These are phyloP conservation scores for Talaromyces sp. DNA, from an alignment of 2,329 filamentous ascomycete species.

Conservation along the genomic window DNA sequence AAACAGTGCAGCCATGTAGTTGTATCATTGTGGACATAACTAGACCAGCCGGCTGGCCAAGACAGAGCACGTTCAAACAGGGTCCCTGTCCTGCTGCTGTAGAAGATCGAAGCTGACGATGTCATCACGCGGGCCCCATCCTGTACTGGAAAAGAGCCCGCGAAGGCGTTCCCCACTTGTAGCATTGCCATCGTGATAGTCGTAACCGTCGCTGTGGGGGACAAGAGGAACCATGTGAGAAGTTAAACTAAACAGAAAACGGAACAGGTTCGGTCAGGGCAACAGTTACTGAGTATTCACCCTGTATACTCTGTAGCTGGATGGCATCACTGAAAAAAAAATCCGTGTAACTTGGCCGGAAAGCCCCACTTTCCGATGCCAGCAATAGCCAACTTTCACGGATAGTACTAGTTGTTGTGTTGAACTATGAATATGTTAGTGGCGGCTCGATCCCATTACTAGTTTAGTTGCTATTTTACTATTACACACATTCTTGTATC, in stretches of 20 bases:
- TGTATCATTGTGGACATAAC: not conserved
- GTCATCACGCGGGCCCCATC: not conserved
- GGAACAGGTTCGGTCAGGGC: too few species aligned
- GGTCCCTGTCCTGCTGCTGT: too few species aligned
- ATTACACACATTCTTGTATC: not conserved
- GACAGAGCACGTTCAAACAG: too few species aligned
- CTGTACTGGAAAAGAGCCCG: not conserved
- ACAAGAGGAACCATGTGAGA: not conserved
- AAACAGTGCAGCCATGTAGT: not conserved
- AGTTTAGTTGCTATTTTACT: not conserved
- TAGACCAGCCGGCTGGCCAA: not conserved
- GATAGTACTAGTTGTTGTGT: not conserved
- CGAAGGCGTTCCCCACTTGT: not conserved
- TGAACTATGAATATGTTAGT: not conserved
- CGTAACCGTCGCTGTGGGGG: not conserved
- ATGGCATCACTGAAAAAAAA: not conserved
- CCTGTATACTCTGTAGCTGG: not conserved
- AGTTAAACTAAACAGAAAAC: not conserved
- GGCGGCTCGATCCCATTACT: not conserved
- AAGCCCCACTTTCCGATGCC: not conserved
- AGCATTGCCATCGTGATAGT: not conserved
- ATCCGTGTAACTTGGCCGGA: not conserved
- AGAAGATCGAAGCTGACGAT: not conserved
- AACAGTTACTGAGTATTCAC: not conserved
- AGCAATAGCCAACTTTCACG: not conserved